These are phyloP conservation scores for Parachlorella kessleri DNA, from an alignment of 139 green algal species.

Conservation along the genomic window DNA sequence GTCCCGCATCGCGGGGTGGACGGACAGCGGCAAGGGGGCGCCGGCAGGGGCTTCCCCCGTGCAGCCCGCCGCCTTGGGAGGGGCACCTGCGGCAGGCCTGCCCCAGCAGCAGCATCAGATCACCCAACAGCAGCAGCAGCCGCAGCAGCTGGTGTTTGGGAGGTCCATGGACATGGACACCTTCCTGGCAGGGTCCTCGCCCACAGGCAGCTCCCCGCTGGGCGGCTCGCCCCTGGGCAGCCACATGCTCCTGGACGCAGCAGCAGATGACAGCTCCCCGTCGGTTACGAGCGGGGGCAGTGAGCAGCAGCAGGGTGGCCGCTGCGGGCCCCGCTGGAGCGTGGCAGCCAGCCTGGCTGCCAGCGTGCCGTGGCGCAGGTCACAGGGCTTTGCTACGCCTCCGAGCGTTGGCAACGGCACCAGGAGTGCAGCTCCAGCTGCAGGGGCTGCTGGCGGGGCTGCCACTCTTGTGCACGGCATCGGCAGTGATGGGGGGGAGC, in stretches of 20 bases:
- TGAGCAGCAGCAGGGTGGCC: too few relatives aligned
- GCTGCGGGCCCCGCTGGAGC: too few relatives aligned
- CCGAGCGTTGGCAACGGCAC: too few relatives aligned
- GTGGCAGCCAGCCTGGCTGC: too few relatives aligned
- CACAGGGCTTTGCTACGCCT: too few relatives aligned
- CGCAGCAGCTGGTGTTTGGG: neutral
- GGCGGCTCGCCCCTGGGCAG: neutral
- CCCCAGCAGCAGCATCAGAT: neutral
- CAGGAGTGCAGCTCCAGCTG: too few relatives aligned
- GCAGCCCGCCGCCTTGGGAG: neutral
- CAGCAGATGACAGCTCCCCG: neutral
- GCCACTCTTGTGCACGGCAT: too few relatives aligned
- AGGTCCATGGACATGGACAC: neutral
- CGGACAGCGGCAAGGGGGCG: neutral
- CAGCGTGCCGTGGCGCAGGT: too few relatives aligned
- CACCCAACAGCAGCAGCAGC: constrained; percentile 5
- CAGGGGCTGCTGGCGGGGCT: too few relatives aligned
- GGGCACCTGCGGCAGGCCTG: neutral
- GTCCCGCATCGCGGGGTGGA: neutral
- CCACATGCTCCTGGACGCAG: neutral
- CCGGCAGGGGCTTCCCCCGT: neutral
- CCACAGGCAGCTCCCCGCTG: neutral
- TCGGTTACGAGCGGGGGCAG: too few relatives aligned
- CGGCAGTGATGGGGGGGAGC: too few relatives aligned
- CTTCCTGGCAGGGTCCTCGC: neutral